These are phyloP conservation scores for Dipteronia dyeriana DNA, from an alignment of 345 rosid genomes.

Conservation along the genomic window DNA sequence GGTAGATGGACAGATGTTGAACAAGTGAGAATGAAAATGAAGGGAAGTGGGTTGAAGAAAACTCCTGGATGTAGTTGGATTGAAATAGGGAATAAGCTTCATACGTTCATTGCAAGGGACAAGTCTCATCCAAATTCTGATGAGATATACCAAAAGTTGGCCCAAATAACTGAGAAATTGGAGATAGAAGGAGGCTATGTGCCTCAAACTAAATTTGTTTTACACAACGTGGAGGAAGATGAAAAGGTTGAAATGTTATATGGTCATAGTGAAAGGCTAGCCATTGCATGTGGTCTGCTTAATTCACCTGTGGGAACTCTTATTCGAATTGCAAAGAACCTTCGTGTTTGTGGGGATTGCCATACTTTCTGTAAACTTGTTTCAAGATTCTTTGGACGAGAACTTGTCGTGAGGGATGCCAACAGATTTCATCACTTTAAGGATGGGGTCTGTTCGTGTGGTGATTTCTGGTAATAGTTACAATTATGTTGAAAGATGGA, in stretches of 20 bases:
- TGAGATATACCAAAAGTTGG: slow-evolving; percentile 53
- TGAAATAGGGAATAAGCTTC: slow-evolving; percentile 65
- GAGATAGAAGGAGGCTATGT: slow-evolving; percentile 67
- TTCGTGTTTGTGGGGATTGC: slow-evolving; percentile 81
- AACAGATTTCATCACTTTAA: slow-evolving; percentile 85
- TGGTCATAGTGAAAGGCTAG: slow-evolving; percentile 84
- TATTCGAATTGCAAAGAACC: slow-evolving; percentile 71
- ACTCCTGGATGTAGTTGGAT: slow-evolving; percentile 94
- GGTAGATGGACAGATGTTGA: slow-evolving; percentile 75
- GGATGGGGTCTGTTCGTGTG: slow-evolving; percentile 81
- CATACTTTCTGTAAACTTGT: slow-evolving; percentile 80
- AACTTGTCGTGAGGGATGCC: slow-evolving; percentile 78
- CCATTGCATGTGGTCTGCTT: slow-evolving; percentile 69
- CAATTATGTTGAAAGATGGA: not conserved
- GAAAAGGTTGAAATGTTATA: slow-evolving; percentile 69
- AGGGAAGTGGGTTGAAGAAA: slow-evolving; percentile 70
- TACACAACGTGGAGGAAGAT: slow-evolving; percentile 63
- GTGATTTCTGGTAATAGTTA: slow-evolving; percentile 66
- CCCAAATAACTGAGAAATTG: slow-evolving; percentile 51
- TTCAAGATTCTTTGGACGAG: slow-evolving; percentile 51
- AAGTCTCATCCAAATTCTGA: slow-evolving; percentile 68
- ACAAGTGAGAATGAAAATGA: slow-evolving; percentile 64
- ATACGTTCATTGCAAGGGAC: slow-evolving; percentile 77
- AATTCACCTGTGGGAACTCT: slow-evolving; percentile 41
- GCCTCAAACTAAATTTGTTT: slow-evolving; percentile 64